Evolutionary conservation across 139 green algal species (phyloP).

Genomic region (Chlamydomonas sp.): DNA sequence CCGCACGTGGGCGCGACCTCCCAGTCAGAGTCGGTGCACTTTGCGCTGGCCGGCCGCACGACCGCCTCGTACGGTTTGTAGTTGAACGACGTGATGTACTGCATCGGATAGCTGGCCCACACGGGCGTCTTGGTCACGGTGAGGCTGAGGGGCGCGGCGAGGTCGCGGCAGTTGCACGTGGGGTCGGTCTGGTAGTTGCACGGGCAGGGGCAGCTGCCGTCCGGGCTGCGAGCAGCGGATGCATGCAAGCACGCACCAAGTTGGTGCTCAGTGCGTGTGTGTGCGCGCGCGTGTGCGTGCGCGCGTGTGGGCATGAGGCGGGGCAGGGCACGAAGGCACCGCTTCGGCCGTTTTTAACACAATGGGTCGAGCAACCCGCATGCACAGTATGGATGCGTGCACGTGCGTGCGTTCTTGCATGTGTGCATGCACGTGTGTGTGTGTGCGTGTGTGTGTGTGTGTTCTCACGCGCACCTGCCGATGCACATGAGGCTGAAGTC

Average conservation of each 20-base stretch:
- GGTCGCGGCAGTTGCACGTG: slow-evolving; percentile 18
- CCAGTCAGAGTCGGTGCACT: slow-evolving; percentile 40
- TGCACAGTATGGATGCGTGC: too few species aligned
- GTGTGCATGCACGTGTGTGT: too few species aligned
- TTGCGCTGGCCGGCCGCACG: slow-evolving; percentile 24
- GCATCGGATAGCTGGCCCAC: slow-evolving; percentile 19
- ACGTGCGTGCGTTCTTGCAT: too few species aligned
- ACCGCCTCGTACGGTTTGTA: slow-evolving; percentile 43
- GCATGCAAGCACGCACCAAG: background rate
- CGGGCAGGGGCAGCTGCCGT: slow-evolving; percentile 43
- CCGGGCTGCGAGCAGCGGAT: slow-evolving; percentile 15
- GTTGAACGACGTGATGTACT: slow-evolving; percentile 41
- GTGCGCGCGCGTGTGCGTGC: too few species aligned
- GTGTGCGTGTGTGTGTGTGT: too few species aligned
- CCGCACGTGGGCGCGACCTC: slow-evolving; percentile 58
- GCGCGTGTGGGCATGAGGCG: too few species aligned
- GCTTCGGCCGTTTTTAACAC: too few species aligned
- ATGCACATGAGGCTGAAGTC: slow-evolving; percentile 57
- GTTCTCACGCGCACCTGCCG: slow-evolving; percentile 49
- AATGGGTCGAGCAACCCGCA: too few species aligned
- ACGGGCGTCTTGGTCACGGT: background rate
- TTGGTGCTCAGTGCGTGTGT: too few species aligned
- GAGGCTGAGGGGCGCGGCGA: background rate
- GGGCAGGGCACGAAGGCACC: too few species aligned
- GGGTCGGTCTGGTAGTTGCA: slow-evolving; percentile 50